These are phyloP conservation scores for Yamadazyma atmosphaerica DNA, from an alignment of 1,139 yeast species.

Conservation along the genomic window DNA sequence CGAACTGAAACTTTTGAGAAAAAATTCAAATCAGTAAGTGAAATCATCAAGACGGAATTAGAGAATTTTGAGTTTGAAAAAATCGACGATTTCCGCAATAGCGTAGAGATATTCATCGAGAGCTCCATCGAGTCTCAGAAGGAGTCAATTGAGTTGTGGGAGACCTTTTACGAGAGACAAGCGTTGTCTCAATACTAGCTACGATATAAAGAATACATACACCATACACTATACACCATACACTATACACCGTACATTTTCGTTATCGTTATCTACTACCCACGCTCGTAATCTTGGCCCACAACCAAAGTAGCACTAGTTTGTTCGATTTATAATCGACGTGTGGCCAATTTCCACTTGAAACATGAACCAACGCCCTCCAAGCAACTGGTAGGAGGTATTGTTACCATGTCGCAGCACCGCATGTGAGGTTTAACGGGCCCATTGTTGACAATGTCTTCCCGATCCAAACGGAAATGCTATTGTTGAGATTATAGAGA, in stretches of 20 bases:
- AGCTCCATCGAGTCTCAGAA: constrained; percentile 91
- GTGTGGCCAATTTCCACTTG: neutral
- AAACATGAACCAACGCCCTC: too few species aligned
- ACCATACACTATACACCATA: neutral
- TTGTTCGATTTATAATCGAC: neutral
- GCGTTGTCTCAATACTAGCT: constrained; percentile 25
- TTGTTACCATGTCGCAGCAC: too few species aligned
- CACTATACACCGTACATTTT: neutral
- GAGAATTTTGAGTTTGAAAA: constrained; percentile 71
- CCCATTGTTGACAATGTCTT: neutral
- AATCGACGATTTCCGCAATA: constrained; percentile 81
- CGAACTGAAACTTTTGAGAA: constrained; percentile 57
- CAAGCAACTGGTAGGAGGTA: too few species aligned
- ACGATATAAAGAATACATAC: neutral
- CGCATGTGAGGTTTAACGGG: too few species aligned
- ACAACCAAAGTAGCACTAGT: neutral
- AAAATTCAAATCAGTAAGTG: constrained; percentile 61
- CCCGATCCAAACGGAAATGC: too few species aligned
- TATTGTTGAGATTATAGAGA: too few species aligned
- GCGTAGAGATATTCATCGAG: constrained; percentile 89
- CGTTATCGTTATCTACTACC: neutral
- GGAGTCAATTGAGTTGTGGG: constrained; percentile 94
- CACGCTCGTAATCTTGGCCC: neutral
- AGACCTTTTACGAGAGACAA: constrained; percentile 69
- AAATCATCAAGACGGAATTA: constrained; percentile 67